Base-by-base conservation (phyloP, 352 stramenopile genomes). In the Phytophthora citricola region DNA sequence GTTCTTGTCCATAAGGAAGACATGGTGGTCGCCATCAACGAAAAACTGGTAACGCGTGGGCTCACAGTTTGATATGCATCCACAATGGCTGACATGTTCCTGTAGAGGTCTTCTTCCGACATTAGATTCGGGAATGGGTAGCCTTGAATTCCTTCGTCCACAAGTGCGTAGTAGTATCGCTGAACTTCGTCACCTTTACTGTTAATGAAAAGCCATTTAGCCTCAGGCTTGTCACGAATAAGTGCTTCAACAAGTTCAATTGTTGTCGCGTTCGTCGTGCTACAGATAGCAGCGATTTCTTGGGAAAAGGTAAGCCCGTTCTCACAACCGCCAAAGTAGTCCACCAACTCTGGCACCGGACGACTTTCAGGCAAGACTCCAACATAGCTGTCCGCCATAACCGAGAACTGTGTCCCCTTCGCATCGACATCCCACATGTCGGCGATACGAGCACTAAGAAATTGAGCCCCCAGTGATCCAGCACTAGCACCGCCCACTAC, bases 131-230 rank as follows among this genome's bases (percentile, higher is more conserved):
- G 51, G 66, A 87, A 87, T 41, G 78, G 78, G 48, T 76, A 90
- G 17, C 45, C 52, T 26, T 76, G 40, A 40, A 90, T 75, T 12
- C 78, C 76, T 36, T 85, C 63, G 29, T 73, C 58, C 34, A 85
- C 70, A 20, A 88, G 58, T 60, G 81, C 57, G 54, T 87, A 90
- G 60, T 87, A 90, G 41, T 79, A 70, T 24, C 81, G 74, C 60
- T 90, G 81, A 4, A 69, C 76, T 26, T 71, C 53, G 68, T 90
- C 81, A 44, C 45, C 66, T 61, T 82, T 85, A 36, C 74, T 85
- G 74, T 87, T 73, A 20, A 86, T 72, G 58, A 85, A 87, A 10
- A 90, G 66, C 81, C 81, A 90, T 40, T 83, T 67, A 51, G 52
- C 63, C n/a, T 47, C 70, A 20, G 76, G 61, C 31, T 63, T 71